These are phyloP conservation scores for Pyricularia sp. DNA, from an alignment of 2,329 filamentous ascomycete species.

Conservation along the genomic window DNA sequence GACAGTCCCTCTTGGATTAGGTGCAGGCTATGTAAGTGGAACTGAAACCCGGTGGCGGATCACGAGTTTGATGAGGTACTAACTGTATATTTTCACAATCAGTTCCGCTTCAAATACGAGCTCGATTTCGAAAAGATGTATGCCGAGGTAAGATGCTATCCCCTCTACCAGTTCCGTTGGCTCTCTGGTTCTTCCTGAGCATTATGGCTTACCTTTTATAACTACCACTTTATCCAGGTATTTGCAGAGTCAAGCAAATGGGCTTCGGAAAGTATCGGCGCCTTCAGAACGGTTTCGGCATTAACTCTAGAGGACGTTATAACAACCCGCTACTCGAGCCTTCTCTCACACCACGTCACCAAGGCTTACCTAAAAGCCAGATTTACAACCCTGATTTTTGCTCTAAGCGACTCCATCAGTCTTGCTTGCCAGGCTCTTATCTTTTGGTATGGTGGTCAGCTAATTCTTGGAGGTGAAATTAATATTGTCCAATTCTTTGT, in stretches of 20 bases:
- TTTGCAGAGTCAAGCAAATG: constrained; percentile 67
- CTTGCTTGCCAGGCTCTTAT: constrained; percentile 54
- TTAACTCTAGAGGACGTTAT: constrained; percentile 63
- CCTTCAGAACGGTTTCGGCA: constrained; percentile 62
- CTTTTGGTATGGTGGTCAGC: constrained; percentile 57
- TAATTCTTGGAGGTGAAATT: constrained; percentile 40
- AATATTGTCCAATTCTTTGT: constrained; percentile 38
- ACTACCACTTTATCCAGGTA: constrained; percentile 23
- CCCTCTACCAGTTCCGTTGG: neutral
- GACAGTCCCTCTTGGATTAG: constrained; percentile 39
- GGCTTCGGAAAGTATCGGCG: constrained; percentile 63
- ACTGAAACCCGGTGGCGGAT: neutral
- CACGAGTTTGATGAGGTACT: neutral
- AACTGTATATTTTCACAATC: neutral
- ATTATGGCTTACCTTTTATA: neutral
- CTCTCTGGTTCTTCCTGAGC: too few species aligned
- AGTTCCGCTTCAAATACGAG: constrained; percentile 46
- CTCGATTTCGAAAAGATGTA: constrained; percentile 62
- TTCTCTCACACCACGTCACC: constrained; percentile 51
- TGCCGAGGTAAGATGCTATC: constrained; percentile 24
- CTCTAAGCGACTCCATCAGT: constrained; percentile 58
- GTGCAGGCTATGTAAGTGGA: constrained; percentile 27
- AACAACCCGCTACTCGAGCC: constrained; percentile 45
- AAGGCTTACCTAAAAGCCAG: constrained; percentile 52
- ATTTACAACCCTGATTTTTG: constrained; percentile 56